These are phyloP conservation scores for Phytophthora brassicae DNA, from an alignment of 352 stramenopile species.

Conservation along the genomic window DNA sequence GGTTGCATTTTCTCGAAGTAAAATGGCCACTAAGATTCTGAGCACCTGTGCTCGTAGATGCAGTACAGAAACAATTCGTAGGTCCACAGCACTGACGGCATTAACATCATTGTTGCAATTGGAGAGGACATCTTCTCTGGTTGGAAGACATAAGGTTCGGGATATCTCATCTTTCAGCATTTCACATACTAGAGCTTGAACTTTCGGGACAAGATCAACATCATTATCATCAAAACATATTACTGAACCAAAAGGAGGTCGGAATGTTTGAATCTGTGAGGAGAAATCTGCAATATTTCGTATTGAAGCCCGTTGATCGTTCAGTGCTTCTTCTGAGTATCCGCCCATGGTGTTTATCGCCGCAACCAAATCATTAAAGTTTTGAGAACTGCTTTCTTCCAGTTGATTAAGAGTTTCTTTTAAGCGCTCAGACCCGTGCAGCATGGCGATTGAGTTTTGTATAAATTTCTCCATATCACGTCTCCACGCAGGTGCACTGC, in stretches of 20 bases:
- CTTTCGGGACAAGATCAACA: background rate
- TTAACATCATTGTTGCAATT: constrained; percentile 23
- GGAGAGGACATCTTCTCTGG: constrained; percentile 18
- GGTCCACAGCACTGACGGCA: constrained; percentile 10
- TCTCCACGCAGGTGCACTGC: constrained; percentile 17
- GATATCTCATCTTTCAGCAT: constrained; percentile 22
- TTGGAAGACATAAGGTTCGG: constrained; percentile 5
- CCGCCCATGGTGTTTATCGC: constrained; percentile 15
- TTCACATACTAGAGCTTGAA: constrained; percentile 12
- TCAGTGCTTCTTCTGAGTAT: constrained; percentile 30
- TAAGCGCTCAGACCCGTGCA: background rate
- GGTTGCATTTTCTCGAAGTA: constrained; percentile 21
- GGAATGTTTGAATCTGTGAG: constrained; percentile 2
- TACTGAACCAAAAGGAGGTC: constrained; percentile 18
- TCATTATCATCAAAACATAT: constrained; percentile 9
- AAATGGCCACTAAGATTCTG: constrained; percentile 23
- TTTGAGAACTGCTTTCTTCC: background rate
- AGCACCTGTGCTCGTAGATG: constrained; percentile 29
- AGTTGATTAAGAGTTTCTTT: constrained; percentile 10
- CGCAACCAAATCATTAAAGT: constrained; percentile 4
- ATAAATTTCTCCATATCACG: constrained; percentile 16
- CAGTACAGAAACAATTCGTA: constrained; percentile 4
- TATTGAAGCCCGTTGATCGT: constrained; percentile 16
- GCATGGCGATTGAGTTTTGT: background rate
- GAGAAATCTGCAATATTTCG: background rate